Evolutionary conservation across 2,329 filamentous ascomycete genomes (phyloP), one percentile per base, ranked within the genome.

Genomic region (Cucurbitaria berberidis): DNA sequence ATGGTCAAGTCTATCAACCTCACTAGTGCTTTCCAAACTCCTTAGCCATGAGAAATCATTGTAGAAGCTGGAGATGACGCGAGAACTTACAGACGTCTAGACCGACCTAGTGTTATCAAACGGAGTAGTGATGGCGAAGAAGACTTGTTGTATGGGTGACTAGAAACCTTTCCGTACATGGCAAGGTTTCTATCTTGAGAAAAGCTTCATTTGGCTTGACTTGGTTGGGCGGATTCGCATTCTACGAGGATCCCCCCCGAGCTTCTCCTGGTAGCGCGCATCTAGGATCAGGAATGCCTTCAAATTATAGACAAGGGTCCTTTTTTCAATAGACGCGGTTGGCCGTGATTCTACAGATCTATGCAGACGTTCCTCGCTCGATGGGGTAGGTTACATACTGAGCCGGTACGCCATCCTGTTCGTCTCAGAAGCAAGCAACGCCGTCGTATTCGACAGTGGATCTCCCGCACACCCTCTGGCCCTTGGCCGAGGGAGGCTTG

Each of bases 361-460:
- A 38, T 46, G 39, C 35, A 49, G 45, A 48, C 42, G 44, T 57
- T 43, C 35, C 22, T 40, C 55, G 48, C 66, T 65, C n/a, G 41
- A 61, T 57, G 38, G 45, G 52, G 48, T 51, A 59, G 56, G 64
- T 68, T 65, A 63, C 68, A 70, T 66, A 55, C 30, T 52, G 43
- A 48, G 54, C 43, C 44, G 49, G 36, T 47, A 44, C 48, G 48
- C 47, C 54, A 57, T 46, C 36, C 32, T 51, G 43, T 41, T 42
- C 40, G 50, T 51, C 39, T 43, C 59, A 62, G 59, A 62, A 64
- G 61, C 46, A 63, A 67, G 51, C 51, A 60, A 45, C 44, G 45
- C 42, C 53, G 40, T 44, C 43, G 35, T 30, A 55, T 43, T 50
- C 55, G 57, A 46, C 44, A 53, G 59, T 60, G 59, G 66, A 60